Evolutionary conservation across 805 yeast genomes (phyloP), one percentile per base, ranked within the genome.

Genomic region (Lachancea lanzarotensis): DNA sequence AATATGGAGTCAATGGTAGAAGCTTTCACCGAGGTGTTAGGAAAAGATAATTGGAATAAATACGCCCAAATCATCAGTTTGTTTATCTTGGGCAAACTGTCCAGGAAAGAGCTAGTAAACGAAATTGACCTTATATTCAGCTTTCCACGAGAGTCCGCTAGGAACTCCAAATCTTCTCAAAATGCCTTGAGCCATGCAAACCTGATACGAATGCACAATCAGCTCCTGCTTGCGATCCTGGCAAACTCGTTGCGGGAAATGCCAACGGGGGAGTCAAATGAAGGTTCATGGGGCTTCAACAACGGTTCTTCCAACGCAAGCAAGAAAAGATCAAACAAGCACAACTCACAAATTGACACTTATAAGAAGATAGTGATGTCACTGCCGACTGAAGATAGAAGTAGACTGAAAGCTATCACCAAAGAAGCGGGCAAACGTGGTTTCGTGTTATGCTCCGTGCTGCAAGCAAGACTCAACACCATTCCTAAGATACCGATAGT

Each of bases 341-440:
- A 51, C 62, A 73, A 69, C 45, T 69, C 84, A 8, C 95, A 88
- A 63, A 79, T 85, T 60, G 95, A 86, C 55, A 77, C 79, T 51
- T 73, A 93, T 59, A 88, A 90, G 57, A 84, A 80, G 58, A 91
- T 88, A 62, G 84, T 91, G 35, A 76, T 93, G 80, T 82, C 91
- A 2, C 70, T 91, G 52, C 87, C 97, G 0, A 77, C 84, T 1
- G 73, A 84, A 51, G 98, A 93, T 60, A 70, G 98, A 49, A 76
- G 87, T 51, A 72, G 98, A 59, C 79, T 91, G 47, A 87, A 89
- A 60, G 78, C 78, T 45, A 88, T 91, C 36, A 81, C 91, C 2
- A 77, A 82, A 57, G 96, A 90, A 36, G 74, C 89, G 2, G 91
- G 95, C 12, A 86, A 86, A 63, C 75, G 78, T 48, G 84, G 84